These are phyloP conservation scores for Harringtonia aguacate DNA, from an alignment of 2,329 filamentous ascomycete genomes.

Conservation along the genomic window DNA sequence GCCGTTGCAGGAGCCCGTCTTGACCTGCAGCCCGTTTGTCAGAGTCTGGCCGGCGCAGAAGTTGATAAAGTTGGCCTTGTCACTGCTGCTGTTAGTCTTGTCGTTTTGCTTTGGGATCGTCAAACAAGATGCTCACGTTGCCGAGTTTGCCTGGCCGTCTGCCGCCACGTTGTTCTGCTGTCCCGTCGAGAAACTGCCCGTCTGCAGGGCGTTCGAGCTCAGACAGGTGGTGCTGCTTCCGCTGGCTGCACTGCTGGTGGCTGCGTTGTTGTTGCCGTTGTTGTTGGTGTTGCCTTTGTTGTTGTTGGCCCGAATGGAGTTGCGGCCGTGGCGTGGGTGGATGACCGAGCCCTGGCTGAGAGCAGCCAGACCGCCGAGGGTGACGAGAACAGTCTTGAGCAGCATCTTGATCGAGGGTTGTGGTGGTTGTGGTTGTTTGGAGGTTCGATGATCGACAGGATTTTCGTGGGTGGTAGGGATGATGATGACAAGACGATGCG, in stretches of 20 bases:
- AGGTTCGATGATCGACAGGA: too few species aligned
- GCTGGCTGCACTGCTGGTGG: slow-evolving; percentile 13
- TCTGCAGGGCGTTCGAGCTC: slow-evolving; percentile 33
- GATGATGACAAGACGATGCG: too few species aligned
- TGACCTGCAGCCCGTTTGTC: slow-evolving; percentile 51
- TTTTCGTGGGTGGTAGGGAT: too few species aligned
- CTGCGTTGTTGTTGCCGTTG: not conserved
- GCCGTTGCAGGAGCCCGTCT: slow-evolving; percentile 52
- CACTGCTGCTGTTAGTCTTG: slow-evolving; percentile 26
- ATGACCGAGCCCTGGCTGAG: slow-evolving; percentile 34
- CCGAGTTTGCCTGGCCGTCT: slow-evolving; percentile 39
- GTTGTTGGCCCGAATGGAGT: not conserved
- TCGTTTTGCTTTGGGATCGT: not conserved
- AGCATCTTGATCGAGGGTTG: slow-evolving; percentile 35
- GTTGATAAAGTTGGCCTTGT: slow-evolving; percentile 54
- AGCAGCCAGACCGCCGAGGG: slow-evolving; percentile 36
- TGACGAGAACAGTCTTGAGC: slow-evolving; percentile 36
- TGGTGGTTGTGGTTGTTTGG: not conserved
- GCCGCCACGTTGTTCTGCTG: slow-evolving; percentile 27
- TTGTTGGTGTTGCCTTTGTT: slow-evolving; percentile 2
- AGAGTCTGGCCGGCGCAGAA: slow-evolving; percentile 43
- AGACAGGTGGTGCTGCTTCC: slow-evolving; percentile 24
- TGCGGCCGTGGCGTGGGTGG: slow-evolving; percentile 17
- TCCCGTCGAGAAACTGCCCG: slow-evolving; percentile 37
- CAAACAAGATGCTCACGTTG: slow-evolving; percentile 31